Conservation (phyloP, 139 green algal species). For the Bryopsis sp. region DNA sequence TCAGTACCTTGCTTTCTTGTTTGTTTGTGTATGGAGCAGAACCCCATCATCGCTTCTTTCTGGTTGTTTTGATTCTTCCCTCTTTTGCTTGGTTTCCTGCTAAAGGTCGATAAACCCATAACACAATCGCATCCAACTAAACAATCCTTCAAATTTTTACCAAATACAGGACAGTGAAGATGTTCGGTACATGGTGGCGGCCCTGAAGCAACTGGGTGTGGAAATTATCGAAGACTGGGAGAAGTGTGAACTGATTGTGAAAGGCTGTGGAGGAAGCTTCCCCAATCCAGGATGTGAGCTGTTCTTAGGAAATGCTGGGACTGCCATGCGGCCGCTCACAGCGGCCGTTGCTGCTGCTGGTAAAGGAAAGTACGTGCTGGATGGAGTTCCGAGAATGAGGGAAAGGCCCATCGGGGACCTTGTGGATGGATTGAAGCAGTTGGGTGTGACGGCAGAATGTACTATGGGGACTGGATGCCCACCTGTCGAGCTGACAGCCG, state of each 20-base stretch:
- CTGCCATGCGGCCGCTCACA: slow-evolving; percentile 94
- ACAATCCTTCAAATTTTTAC: no score
- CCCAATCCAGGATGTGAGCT: slow-evolving; percentile 55
- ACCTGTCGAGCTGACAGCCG: slow-evolving; percentile 74
- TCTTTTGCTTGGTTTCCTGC: no score
- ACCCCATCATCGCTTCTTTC: no score
- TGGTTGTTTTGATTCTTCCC: no score
- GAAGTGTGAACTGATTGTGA: slow-evolving; percentile 50
- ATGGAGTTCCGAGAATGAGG: slow-evolving; percentile 86
- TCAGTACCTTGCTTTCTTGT: no score
- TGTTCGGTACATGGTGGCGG: slow-evolving; percentile 89
- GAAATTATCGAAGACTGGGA: slow-evolving; percentile 74
- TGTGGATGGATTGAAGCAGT: slow-evolving; percentile 83
- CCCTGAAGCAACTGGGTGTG: slow-evolving; percentile 80
- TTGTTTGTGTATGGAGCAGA: no score
- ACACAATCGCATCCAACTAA: no score
- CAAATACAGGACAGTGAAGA: slow-evolving; percentile 52
- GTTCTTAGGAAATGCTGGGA: slow-evolving; percentile 96
- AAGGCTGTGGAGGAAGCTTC: slow-evolving; percentile 83
- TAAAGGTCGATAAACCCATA: no score
- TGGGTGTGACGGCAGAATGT: slow-evolving; percentile 87
- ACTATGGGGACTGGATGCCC: slow-evolving; percentile 92
- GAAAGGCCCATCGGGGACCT: slow-evolving; percentile 90
- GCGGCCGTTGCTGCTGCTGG: slow-evolving; percentile 92
- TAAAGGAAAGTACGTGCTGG: slow-evolving; percentile 74